Conservation (phyloP, 768 basidiomycete genomes). For the Austroboletus festivus region DNA sequence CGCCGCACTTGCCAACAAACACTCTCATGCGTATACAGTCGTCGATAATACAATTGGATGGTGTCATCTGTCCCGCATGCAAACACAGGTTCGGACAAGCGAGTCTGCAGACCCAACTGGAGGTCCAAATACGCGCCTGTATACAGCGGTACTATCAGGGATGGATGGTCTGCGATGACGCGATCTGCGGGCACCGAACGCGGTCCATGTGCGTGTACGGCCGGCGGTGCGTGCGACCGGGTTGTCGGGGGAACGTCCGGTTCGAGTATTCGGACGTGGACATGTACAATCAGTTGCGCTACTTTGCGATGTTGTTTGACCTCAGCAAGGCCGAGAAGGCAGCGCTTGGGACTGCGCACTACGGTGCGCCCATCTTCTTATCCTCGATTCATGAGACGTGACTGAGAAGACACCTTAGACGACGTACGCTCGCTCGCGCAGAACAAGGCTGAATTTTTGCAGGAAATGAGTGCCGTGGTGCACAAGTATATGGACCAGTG, state of each 20-base stretch:
- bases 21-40: slow-evolving; percentile 39
- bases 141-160: slow-evolving; percentile 85
- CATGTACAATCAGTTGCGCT: slow-evolving; percentile 89
- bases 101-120: slow-evolving; percentile 81
- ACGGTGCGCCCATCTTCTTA: slow-evolving; percentile 35
- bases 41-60: slow-evolving; percentile 62
- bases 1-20: not conserved
- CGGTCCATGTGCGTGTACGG: slow-evolving; percentile 94
- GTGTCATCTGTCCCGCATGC: slow-evolving; percentile 73
- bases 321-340: slow-evolving; percentile 55
- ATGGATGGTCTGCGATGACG: slow-evolving; percentile 86
- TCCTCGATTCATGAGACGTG: not conserved
- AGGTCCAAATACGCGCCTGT: slow-evolving; percentile 75
- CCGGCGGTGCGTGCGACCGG: slow-evolving; percentile 61
- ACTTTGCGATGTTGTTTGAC: slow-evolving; percentile 78
- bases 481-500: slow-evolving; percentile 83
- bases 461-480: slow-evolving; percentile 52
- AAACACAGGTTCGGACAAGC: slow-evolving; percentile 45
- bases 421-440: too few species aligned
- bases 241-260: slow-evolving; percentile 11
- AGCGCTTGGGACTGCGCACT: slow-evolving; percentile 44
- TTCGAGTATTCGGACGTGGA: slow-evolving; percentile 77
- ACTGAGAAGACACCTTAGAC: not conserved
- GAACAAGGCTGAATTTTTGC: slow-evolving; percentile 47
- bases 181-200: slow-evolving; percentile 80